phyloP scores from a whole-genome alignment of 2,329 filamentous ascomycete species.

The Ophiostoma perfectum region DNA sequence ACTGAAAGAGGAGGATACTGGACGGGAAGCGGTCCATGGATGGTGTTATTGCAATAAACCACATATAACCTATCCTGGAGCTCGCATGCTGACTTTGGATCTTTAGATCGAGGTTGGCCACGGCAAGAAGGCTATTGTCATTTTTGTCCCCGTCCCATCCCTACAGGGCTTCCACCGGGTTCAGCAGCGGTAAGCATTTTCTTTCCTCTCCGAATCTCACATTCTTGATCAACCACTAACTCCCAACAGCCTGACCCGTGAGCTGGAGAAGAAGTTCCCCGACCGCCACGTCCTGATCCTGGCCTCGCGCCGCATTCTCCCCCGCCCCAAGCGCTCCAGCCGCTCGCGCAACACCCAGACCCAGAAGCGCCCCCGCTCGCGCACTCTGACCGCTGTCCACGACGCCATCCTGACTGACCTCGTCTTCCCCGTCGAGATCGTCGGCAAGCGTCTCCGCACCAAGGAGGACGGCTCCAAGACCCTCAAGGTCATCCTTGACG shows the following conservation, averaged over 20 bases:
- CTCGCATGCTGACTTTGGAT: conserved; percentile 70
- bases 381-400: conserved; percentile 97
- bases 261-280: conserved; percentile 99
- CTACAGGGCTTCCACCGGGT: conserved; percentile 98
- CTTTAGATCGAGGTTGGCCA: conserved; percentile 99
- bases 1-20: conserved; percentile 47
- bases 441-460: conserved; percentile 97
- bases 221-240: not conserved
- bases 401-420: conserved; percentile 96
- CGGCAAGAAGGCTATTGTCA: conserved; percentile 99
- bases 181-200: conserved; percentile 83
- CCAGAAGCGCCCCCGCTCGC: conserved; percentile 97
- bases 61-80: conserved; percentile 51
- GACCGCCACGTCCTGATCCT: conserved; percentile 99
- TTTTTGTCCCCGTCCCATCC: conserved; percentile 99
- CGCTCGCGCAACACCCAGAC: conserved; percentile 93
- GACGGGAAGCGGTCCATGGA: conserved; percentile 72
- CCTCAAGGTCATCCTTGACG: conserved; percentile 97
- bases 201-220: too few relatives aligned
- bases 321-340: conserved; percentile 96
- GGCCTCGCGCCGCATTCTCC: conserved; percentile 96
- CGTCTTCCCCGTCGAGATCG: conserved; percentile 99
- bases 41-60: conserved; percentile 33
- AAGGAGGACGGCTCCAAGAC: conserved; percentile 98
- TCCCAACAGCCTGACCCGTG: conserved; percentile 77